These are phyloP conservation scores for Pythium volutum DNA, from an alignment of 352 stramenopile genomes.

Conservation along the genomic window DNA sequence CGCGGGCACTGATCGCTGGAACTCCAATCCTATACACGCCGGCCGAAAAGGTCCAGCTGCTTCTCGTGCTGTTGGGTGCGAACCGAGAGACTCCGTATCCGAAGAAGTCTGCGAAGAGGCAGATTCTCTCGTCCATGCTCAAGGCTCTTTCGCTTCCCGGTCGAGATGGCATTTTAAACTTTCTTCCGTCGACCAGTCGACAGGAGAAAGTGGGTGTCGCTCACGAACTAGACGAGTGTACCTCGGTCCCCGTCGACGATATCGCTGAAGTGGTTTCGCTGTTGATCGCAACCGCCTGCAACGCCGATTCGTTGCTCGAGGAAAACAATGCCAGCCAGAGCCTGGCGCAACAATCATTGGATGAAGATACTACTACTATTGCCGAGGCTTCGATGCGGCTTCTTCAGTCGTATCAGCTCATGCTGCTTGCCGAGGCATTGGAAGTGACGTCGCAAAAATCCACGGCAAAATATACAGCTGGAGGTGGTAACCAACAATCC, in stretches of 20 bases:
- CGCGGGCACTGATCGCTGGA: slow-evolving; percentile 59
- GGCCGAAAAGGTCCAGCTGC: slow-evolving; percentile 60
- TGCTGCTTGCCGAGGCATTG: slow-evolving; percentile 69
- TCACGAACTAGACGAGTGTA: slow-evolving; percentile 1
- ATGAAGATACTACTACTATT: slow-evolving; percentile 22
- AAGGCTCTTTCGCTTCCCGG: slow-evolving; percentile 51
- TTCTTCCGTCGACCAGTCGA: slow-evolving; percentile 34
- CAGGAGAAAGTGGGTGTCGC: slow-evolving; percentile 17
- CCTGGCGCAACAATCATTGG: background rate
- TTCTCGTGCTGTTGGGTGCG: slow-evolving; percentile 55
- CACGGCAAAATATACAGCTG: background rate
- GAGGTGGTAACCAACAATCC: background rate
- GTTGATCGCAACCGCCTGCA: slow-evolving; percentile 22
- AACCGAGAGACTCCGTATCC: slow-evolving; percentile 35
- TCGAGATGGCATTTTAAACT: slow-evolving; percentile 60
- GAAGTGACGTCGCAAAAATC: slow-evolving; percentile 50
- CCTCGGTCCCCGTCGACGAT: slow-evolving; percentile 8
- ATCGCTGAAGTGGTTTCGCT: slow-evolving; percentile 33
- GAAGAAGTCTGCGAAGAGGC: slow-evolving; percentile 36
- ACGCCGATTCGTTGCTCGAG: background rate
- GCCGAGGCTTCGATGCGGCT: slow-evolving; percentile 40
- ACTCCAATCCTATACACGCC: slow-evolving; percentile 65
- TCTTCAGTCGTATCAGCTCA: slow-evolving; percentile 75
- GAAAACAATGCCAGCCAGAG: background rate
- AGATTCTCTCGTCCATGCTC: slow-evolving; percentile 59